Base-by-base conservation (phyloP, 371 early-diverging fungal species). In the Mucor indicus region DNA sequence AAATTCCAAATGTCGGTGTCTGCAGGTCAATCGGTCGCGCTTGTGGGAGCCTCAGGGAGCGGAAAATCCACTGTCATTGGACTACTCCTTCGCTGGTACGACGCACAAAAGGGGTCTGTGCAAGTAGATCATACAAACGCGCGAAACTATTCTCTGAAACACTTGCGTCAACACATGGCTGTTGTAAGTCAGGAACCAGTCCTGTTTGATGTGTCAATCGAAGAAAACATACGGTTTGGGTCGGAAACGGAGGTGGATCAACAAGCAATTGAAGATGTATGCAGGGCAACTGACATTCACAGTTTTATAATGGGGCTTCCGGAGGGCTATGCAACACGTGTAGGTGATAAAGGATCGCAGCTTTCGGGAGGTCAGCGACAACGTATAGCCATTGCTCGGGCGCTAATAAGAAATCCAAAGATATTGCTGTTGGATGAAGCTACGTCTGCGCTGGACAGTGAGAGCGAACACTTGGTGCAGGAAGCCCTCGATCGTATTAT, bases 291-390 rank as follows among this genome's bases (percentile, higher is more conserved):
- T 30, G 76, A 79, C 64, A 78, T 73, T 57, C 89, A 89, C 55
- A 74, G 83, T 23, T 92, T 93, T 60, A 85, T 93, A 44, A 49
- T 43, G 22, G 53, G 67, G 0, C 69, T 95, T 35, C 91, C 93
- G 4, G 53, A 87, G 9, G 84, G 85, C 16, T 90, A 90, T 56
- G 79, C 90, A 20, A 91, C 95, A 2, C 60, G 77, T 36, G 90
- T 91, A 19, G 94, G 93, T 29, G 91, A 90, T 55, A 69, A 81
- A 38, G 95, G 95, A 3, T 73, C 81, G n/a, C 79, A 81, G 46
- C 62, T 98, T 15, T 84, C 85, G 36, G 95, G 95, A 45, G 96
- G 96, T 40, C 94, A 96, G n/a, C n/a, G n/a, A 67, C 95, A 96
- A 63, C 76, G 87, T 47, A 81, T 86, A 54, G 68, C 77, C 5